These are phyloP conservation scores for Trichoderma sp. DNA, from an alignment of 2,329 filamentous ascomycete genomes.

Conservation along the genomic window DNA sequence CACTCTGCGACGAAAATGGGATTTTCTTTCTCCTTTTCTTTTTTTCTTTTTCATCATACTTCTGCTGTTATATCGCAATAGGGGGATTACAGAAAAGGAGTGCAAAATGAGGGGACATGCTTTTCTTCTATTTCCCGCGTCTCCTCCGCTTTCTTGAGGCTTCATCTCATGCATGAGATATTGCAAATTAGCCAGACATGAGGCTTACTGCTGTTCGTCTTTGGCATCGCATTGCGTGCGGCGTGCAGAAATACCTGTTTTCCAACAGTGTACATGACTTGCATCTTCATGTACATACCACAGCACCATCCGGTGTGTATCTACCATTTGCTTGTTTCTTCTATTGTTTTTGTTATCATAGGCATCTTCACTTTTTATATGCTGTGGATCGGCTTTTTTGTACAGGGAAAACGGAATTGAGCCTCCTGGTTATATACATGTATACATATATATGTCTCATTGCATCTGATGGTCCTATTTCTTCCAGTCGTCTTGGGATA, in stretches of 20 bases:
- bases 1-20: constrained; percentile 8
- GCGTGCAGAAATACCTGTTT: background rate
- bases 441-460: constrained; percentile 8
- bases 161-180: background rate
- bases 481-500: background rate
- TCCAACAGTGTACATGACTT: background rate
- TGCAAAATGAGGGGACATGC: constrained; percentile 19
- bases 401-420: constrained; percentile 20
- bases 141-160: background rate
- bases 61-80: background rate
- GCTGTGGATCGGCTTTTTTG: constrained; percentile 21
- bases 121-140: background rate
- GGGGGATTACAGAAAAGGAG: constrained; percentile 12
- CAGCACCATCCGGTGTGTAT: background rate
- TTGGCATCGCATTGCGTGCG: constrained; percentile 19
- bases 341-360: background rate
- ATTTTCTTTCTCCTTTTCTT: background rate
- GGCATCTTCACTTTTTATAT: constrained; percentile 1
- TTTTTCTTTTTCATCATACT: background rate
- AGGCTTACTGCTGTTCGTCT: constrained; percentile 6
- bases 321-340: background rate
- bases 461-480: constrained; percentile 4
- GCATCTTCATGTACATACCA: constrained; percentile 9
- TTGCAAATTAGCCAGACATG: background rate
- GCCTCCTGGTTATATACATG: constrained; percentile 3